phyloP scores from a whole-genome alignment of 495 filamentous ascomycete species.

The Bathelium albidoporum region DNA sequence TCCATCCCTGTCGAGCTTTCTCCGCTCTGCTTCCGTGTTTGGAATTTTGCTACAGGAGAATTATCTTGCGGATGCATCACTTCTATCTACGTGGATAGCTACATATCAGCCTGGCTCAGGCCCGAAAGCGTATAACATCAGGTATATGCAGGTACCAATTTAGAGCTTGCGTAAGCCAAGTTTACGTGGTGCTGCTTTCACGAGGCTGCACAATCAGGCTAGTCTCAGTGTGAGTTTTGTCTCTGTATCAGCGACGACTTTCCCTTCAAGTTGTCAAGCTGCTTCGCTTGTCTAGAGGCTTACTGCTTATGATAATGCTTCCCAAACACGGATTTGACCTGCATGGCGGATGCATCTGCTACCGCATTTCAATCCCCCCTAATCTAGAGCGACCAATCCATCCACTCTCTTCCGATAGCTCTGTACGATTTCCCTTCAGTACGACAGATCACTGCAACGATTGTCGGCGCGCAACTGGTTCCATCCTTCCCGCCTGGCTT shows the following conservation, averaged over 20 bases:
- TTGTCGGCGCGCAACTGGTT: slow-evolving; percentile 21
- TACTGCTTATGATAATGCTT: slow-evolving; percentile 18
- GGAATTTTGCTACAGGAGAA: no score
- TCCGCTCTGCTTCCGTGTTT: no score
- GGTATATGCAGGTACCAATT: not conserved
- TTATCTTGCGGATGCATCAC: not conserved
- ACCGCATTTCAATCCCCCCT: slow-evolving; percentile 26
- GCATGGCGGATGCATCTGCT: slow-evolving; percentile 34
- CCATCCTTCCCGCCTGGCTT: slow-evolving; percentile 17
- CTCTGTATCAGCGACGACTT: not conserved
- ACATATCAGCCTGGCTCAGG: not conserved
- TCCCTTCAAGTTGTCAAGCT: not conserved
- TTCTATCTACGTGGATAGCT: not conserved
- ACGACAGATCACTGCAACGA: slow-evolving; percentile 27
- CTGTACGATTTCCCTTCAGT: slow-evolving; percentile 18
- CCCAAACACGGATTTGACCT: slow-evolving; percentile 21
- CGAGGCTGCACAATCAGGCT: not conserved
- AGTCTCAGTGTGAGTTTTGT: not conserved
- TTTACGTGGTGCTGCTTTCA: not conserved
- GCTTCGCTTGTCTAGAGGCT: not conserved
- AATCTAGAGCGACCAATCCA: slow-evolving; percentile 16
- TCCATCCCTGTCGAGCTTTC: no score
- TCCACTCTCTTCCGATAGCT: slow-evolving; percentile 8
- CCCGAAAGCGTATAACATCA: not conserved
- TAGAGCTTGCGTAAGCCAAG: not conserved